Conservation (phyloP, 495 filamentous ascomycete genomes). For the Pyrenula aspistea region DNA sequence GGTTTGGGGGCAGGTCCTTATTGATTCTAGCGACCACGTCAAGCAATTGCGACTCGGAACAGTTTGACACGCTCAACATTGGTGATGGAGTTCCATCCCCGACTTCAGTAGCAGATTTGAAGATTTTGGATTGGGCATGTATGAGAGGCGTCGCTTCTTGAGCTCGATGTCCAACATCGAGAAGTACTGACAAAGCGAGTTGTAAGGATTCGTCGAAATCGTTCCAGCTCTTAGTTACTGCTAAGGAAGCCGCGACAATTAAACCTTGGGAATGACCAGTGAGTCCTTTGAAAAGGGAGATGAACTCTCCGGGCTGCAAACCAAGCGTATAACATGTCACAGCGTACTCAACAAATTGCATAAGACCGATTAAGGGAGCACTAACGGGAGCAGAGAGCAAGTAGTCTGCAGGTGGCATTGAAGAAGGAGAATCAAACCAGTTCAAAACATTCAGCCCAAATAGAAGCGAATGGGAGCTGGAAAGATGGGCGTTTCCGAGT, state of each 20-base stretch:
- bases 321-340: conserved; percentile 4
- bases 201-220: conserved; percentile 2
- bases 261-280: conserved; percentile 7
- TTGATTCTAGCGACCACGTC: neutral
- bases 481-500: conserved; percentile 48
- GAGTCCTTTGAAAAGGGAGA: conserved; percentile 1
- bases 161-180: neutral
- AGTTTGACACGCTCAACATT: neutral
- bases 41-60: neutral
- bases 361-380: conserved; percentile 5
- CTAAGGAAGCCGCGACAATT: conserved; percentile 5
- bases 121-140: neutral
- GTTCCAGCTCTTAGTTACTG: conserved; percentile 5
- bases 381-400: conserved; percentile 6
- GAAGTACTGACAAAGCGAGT: neutral
- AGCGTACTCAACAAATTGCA: conserved; percentile 3
- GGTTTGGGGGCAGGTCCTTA: neutral
- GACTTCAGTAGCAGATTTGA: neutral
- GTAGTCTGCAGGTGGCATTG: conserved; percentile 5
- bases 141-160: neutral
- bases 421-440: conserved; percentile 3
- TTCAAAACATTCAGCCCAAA: conserved; percentile 4
- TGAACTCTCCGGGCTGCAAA: conserved; percentile 4
- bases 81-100: neutral
- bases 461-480: conserved; percentile 48